A percentile compares a stretch with the other conserved stretches of the same genome.
phyloP scores from a whole-genome alignment of 2,329 filamentous ascomycete species.

The Fusarium sp. region DNA sequence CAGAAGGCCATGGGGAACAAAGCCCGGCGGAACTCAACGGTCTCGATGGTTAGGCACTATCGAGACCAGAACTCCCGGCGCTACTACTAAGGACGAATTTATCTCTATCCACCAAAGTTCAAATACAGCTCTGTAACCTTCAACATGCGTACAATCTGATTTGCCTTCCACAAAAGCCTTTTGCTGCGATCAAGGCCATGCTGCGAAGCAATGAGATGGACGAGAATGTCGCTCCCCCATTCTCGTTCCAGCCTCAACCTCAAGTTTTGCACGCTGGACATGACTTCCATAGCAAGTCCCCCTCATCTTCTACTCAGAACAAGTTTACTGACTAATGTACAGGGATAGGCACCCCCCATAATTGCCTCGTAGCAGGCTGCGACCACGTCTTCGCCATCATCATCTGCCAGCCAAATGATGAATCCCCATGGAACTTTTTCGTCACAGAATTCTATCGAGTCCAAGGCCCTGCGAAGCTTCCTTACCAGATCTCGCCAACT shows the following conservation, averaged over 20 bases:
- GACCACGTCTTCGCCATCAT: background rate
- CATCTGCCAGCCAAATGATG: background rate
- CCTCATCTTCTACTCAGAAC: background rate
- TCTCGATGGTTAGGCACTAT: background rate
- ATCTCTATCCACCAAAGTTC: no score
- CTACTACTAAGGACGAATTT: no score
- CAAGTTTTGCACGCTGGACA: background rate
- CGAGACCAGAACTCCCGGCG: background rate
- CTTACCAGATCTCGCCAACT: background rate
- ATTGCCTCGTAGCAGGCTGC: background rate
- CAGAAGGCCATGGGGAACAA: background rate
- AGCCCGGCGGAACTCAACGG: background rate
- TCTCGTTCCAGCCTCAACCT: background rate
- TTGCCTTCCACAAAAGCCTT: background rate
- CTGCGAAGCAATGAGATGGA: background rate
- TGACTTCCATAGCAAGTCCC: background rate
- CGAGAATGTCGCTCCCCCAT: background rate
- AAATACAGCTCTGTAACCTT: rapidly evolving
- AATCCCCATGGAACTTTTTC: background rate
- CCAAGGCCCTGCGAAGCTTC: background rate
- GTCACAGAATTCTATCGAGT: background rate
- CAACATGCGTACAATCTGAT: rapidly evolving
- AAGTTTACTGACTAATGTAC: rapidly evolving
- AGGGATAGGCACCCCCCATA: background rate
- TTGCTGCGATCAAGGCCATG: rapidly evolving